Conservation (phyloP, 306 rosid genomes). For the Citrullus colocynthis region DNA sequence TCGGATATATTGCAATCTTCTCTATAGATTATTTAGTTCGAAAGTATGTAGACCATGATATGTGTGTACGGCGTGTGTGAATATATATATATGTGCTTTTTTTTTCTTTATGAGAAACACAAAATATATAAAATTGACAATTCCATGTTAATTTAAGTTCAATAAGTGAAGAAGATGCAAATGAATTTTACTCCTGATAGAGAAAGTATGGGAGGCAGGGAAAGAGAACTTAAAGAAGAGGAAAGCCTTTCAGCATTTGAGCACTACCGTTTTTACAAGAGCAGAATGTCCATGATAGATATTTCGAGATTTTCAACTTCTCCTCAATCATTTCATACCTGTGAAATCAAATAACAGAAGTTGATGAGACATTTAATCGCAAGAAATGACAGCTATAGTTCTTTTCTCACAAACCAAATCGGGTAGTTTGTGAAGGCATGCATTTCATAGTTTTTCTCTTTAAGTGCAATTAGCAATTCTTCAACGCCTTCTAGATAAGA, state of each 20-base stretch:
- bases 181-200: background rate
- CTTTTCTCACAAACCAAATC: conserved; percentile 38
- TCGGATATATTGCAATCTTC: background rate
- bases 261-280: conserved; percentile 45
- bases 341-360: conserved; percentile 16
- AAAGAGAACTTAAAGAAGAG: background rate
- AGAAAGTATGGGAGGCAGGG: background rate
- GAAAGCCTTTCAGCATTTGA: background rate
- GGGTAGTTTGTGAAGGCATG: conserved; percentile 98
- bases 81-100: too few species aligned
- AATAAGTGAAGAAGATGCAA: background rate
- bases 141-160: background rate
- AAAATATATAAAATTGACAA: background rate
- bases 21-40: background rate
- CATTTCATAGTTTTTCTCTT: conserved; percentile 66
- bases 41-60: background rate
- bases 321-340: conserved; percentile 86
- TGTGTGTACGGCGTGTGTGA: too few species aligned
- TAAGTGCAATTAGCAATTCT: conserved; percentile 56
- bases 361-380: background rate
- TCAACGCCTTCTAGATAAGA: conserved; percentile 64
- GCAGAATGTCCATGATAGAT: conserved; percentile 93
- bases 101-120: too few species aligned
- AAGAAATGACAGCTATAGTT: background rate
- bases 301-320: conserved; percentile 55